Evolutionary conservation across 2,329 filamentous ascomycete genomes (phyloP).

Genomic region (Monosporascus sp.): DNA sequence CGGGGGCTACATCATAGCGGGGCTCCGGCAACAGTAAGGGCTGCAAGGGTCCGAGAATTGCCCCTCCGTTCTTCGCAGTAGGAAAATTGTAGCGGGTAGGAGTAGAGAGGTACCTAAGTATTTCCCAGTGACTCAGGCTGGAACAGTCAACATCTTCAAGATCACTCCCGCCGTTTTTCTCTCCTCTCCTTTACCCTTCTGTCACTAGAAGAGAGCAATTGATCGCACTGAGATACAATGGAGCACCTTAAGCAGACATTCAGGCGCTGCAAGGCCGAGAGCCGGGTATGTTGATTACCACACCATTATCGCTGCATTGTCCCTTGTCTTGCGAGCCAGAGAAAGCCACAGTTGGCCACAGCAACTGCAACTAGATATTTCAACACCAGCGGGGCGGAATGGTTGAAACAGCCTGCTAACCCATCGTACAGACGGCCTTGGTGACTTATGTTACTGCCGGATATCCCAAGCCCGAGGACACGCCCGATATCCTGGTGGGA

Average conservation of each 20-base stretch:
- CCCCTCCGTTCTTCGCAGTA: not conserved
- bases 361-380: not conserved
- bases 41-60: not conserved
- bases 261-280: conserved; percentile 54
- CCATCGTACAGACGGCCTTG: conserved; percentile 61
- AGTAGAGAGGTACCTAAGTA: not conserved
- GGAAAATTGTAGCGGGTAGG: not conserved
- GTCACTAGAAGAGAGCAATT: conserved; percentile 8
- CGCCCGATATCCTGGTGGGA: conserved; percentile 76
- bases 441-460: conserved; percentile 97
- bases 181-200: not conserved
- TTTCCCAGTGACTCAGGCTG: not conserved
- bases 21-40: not conserved
- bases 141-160: not conserved
- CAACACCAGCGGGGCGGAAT: no score
- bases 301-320: not conserved
- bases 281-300: conserved; percentile 39
- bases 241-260: conserved; percentile 57
- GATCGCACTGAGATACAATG: conserved; percentile 34
- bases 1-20: not conserved
- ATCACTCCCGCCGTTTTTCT: not conserved
- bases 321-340: not conserved
- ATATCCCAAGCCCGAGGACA: conserved; percentile 77
- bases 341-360: no score
- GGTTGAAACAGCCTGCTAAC: conserved; percentile 4